Conservation (phyloP, 306 rosid species). For the Medicago ruthenica region DNA sequence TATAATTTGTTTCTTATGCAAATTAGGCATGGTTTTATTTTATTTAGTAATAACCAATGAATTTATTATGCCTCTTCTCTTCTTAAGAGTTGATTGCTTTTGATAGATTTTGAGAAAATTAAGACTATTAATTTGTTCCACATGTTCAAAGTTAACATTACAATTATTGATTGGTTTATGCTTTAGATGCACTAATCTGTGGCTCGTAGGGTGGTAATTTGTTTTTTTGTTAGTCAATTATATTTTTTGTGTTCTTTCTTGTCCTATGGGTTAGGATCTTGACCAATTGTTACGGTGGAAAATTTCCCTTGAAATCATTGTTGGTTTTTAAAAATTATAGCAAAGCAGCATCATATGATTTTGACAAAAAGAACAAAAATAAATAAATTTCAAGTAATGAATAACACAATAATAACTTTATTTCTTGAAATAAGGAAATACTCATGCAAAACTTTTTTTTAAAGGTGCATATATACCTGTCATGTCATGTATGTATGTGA, state of each 20-base stretch:
- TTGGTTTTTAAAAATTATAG: background rate
- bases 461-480: no score
- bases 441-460: background rate
- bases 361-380: background rate
- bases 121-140: background rate
- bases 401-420: background rate
- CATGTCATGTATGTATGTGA: no score
- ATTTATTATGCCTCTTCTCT: background rate
- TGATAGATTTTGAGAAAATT: constrained; percentile 1
- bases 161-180: background rate
- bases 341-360: background rate
- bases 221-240: background rate
- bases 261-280: constrained; percentile 47
- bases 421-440: no score
- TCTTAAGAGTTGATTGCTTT: background rate
- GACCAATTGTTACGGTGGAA: constrained; percentile 16
- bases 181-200: background rate
- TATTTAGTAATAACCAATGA: background rate
- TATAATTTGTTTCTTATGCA: background rate
- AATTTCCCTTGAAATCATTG: background rate
- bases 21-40: background rate
- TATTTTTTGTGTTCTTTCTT: background rate
- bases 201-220: background rate
- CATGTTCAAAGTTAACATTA: background rate
- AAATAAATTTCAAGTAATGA: background rate